Percentiles rank a stretch among this genome's conserved stretches.
These are phyloP conservation scores for Lizonia empirigonia DNA, from an alignment of 2,329 filamentous ascomycete genomes.

Conservation along the genomic window DNA sequence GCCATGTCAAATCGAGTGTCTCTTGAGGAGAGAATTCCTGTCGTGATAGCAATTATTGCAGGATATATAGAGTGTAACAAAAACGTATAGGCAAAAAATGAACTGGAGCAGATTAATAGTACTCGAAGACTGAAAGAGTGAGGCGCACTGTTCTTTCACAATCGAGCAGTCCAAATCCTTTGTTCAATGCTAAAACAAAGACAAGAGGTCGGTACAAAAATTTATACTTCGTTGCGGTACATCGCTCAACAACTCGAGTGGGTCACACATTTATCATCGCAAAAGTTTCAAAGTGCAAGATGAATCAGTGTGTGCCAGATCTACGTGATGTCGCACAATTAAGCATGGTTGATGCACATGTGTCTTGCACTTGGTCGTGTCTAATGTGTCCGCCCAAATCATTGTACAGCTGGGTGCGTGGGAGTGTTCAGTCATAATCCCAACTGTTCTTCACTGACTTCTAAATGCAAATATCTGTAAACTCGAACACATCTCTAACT, in stretches of 20 bases:
- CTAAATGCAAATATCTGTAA: background rate
- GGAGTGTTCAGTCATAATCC: background rate
- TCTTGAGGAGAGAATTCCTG: too few species aligned
- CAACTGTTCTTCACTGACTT: background rate
- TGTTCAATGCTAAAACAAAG: too few species aligned
- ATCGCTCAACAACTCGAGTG: too few species aligned
- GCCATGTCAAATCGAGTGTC: too few species aligned
- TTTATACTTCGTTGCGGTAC: background rate
- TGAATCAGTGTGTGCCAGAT: background rate
- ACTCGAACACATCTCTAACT: background rate
- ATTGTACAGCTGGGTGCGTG: background rate
- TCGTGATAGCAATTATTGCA: too few species aligned
- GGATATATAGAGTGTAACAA: too few species aligned
- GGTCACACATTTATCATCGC: background rate
- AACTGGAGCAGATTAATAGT: too few species aligned
- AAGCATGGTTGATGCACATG: background rate
- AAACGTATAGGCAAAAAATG: too few species aligned
- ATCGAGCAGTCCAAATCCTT: too few species aligned
- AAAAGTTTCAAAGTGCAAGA: too few species aligned
- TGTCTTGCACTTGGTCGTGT: background rate
- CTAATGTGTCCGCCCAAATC: background rate
- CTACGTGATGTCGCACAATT: background rate
- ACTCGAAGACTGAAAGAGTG: too few species aligned
- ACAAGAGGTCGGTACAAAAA: background rate
- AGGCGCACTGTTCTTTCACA: too few species aligned